phyloP scores from a whole-genome alignment of 2,329 filamentous ascomycete genomes.

The Verticillium nonalfalfae region DNA sequence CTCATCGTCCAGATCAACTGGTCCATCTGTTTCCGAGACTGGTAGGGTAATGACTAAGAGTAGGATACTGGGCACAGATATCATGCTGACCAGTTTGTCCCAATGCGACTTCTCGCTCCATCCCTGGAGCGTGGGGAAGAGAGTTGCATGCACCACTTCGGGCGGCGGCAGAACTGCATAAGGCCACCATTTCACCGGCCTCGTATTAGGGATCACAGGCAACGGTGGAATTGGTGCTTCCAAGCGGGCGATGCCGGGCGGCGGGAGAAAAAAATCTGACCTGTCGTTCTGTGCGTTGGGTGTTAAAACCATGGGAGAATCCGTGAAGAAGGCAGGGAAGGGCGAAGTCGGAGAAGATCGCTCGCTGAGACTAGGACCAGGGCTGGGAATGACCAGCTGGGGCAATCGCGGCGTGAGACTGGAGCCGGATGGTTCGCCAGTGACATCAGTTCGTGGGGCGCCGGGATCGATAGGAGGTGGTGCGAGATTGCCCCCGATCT shows the following conservation, averaged over 20 bases:
- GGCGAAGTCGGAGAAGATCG: conserved; percentile 48
- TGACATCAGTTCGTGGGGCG: conserved; percentile 4
- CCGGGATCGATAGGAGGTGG: conserved; percentile 26
- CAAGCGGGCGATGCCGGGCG: conserved; percentile 26
- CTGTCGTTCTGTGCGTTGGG: conserved; percentile 32
- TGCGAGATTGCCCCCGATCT: conserved; percentile 32
- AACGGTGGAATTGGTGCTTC: conserved; percentile 39
- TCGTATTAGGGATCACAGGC: conserved; percentile 30
- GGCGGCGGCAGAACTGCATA: conserved; percentile 67
- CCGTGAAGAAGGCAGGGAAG: conserved; percentile 58
- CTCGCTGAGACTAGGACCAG: conserved; percentile 33
- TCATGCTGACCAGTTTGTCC: conserved; percentile 73
- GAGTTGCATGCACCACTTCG: conserved; percentile 60
- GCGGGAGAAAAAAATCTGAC: conserved; percentile 51
- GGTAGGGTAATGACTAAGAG: conserved; percentile 85
- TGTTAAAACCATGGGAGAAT: conserved; percentile 43
- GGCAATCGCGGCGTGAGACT: conserved; percentile 16
- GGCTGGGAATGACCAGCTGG: conserved; percentile 40
- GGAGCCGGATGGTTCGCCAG: background rate
- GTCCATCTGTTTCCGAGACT: conserved; percentile 65
- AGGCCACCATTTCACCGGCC: conserved; percentile 72
- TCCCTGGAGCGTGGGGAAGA: conserved; percentile 81
- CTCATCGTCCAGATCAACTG: conserved; percentile 4
- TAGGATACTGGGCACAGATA: conserved; percentile 87
- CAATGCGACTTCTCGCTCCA: conserved; percentile 81